Percentiles rank a stretch among this genome's conserved stretches.
phyloP scores from a whole-genome alignment of 257 asterid species.

The Fraxinus pennsylvanica region DNA sequence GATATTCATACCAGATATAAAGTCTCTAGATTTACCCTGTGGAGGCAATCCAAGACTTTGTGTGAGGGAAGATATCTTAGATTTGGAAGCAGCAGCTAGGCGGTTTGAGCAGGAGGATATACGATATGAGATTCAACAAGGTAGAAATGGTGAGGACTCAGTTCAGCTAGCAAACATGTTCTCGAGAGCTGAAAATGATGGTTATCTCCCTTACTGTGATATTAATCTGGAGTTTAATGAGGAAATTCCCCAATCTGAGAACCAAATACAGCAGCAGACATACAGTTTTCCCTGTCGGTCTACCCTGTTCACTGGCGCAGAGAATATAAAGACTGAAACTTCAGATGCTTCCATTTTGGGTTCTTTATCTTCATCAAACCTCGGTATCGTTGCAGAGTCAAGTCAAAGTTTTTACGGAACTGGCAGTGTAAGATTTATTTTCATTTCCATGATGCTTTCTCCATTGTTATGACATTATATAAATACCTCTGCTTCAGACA shows the following conservation, averaged over 20 bases:
- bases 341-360: slow-evolving; percentile 34
- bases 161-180: slow-evolving; percentile 44
- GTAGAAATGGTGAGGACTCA: slow-evolving; percentile 46
- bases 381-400: slow-evolving; percentile 12
- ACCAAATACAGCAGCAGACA: slow-evolving; percentile 20
- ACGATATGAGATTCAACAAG: slow-evolving; percentile 45
- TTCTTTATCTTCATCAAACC: slow-evolving; percentile 28
- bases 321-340: slow-evolving; percentile 22
- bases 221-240: slow-evolving; percentile 32
- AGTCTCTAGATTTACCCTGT: slow-evolving; percentile 59
- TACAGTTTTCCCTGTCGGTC: slow-evolving; percentile 17
- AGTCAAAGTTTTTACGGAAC: slow-evolving; percentile 27
- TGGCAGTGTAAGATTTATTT: slow-evolving; percentile 38
- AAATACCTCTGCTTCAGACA: background rate
- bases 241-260: slow-evolving; percentile 27
- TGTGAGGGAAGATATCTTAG: slow-evolving; percentile 69
- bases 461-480: background rate
- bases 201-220: slow-evolving; percentile 65
- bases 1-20: slow-evolving; percentile 50
- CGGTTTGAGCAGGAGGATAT: slow-evolving; percentile 75
- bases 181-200: slow-evolving; percentile 49
- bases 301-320: slow-evolving; percentile 23
- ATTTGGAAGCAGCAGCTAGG: slow-evolving; percentile 74
- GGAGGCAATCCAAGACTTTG: slow-evolving; percentile 48
- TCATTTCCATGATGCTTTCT: background rate